These are phyloP conservation scores for Gossypium laxum DNA, from an alignment of 441 rosid species.

Conservation along the genomic window DNA sequence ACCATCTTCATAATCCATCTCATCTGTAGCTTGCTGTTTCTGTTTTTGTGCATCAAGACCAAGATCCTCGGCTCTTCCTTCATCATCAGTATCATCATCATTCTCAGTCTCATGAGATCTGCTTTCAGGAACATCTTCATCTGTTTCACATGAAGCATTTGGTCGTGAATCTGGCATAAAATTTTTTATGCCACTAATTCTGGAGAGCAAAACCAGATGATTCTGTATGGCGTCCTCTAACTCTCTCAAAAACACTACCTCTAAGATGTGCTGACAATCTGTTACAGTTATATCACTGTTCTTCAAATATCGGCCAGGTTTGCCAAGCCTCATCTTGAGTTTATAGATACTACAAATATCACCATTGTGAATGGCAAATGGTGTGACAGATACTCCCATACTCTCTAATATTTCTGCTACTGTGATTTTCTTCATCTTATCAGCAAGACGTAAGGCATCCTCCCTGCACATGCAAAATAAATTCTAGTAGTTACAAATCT, in stretches of 20 bases:
- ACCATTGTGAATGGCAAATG: slow-evolving; percentile 35
- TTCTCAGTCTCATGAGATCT: slow-evolving; percentile 26
- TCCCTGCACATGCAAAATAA: slow-evolving; percentile 39
- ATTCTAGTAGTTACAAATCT: not conserved
- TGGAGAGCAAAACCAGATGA: slow-evolving; percentile 52
- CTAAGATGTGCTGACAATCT: slow-evolving; percentile 60
- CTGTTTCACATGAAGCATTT: slow-evolving; percentile 35
- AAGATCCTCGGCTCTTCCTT: slow-evolving; percentile 66
- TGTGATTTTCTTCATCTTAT: slow-evolving; percentile 65
- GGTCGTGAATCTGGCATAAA: slow-evolving; percentile 28
- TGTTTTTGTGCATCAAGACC: slow-evolving; percentile 70
- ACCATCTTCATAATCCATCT: slow-evolving; percentile 70
- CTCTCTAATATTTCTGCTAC: slow-evolving; percentile 70
- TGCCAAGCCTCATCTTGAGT: slow-evolving; percentile 66
- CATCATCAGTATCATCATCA: slow-evolving; percentile 38
- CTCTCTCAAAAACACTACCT: slow-evolving; percentile 48
- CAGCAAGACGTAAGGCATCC: slow-evolving; percentile 55
- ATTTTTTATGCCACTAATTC: slow-evolving; percentile 64
- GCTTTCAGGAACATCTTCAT: slow-evolving; percentile 39
- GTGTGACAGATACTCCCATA: slow-evolving; percentile 57
- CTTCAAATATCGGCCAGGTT: slow-evolving; percentile 50
- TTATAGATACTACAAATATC: slow-evolving; percentile 58
- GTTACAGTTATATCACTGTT: slow-evolving; percentile 34
- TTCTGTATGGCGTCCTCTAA: slow-evolving; percentile 84
- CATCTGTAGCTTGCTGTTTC: slow-evolving; percentile 54